A percentile compares a stretch with the other conserved stretches of the same genome.
phyloP scores from a whole-genome alignment of 768 basidiomycete genomes.

The Rickenella mellea region DNA sequence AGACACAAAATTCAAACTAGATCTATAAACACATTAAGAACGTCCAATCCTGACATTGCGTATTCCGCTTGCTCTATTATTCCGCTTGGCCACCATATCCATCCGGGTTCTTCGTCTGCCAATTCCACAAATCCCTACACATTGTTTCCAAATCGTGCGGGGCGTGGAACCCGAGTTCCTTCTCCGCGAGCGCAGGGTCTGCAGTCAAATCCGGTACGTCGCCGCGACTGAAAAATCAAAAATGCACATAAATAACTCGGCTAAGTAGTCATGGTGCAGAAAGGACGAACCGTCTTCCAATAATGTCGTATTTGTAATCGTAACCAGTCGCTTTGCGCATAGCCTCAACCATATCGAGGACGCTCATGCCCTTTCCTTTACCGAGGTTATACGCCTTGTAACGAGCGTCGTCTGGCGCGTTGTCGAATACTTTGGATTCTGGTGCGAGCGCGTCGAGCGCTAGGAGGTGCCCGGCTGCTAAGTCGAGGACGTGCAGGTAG shows the following conservation, averaged over 20 bases:
- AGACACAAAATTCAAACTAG: too few relatives aligned
- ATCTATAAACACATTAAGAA: too few relatives aligned
- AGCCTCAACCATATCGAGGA: conserved; percentile 88
- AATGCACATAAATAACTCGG: neutral
- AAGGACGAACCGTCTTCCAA: conserved; percentile 71
- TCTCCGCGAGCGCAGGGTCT: conserved; percentile 82
- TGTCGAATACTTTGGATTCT: conserved; percentile 51
- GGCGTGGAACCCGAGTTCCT: conserved; percentile 89
- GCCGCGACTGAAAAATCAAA: conserved; percentile 47
- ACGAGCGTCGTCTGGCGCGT: conserved; percentile 41
- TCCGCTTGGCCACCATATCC: conserved; percentile 49
- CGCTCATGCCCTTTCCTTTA: conserved; percentile 84
- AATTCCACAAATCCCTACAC: conserved; percentile 98
- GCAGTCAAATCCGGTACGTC: conserved; percentile 97
- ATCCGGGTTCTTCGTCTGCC: conserved; percentile 87
- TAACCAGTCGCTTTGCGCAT: conserved; percentile 89
- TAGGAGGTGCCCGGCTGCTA: conserved; percentile 88
- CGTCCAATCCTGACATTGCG: too few relatives aligned
- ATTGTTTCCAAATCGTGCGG: conserved; percentile 75
- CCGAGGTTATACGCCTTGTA: conserved; percentile 98
- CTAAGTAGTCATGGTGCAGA: neutral
- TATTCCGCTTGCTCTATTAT: too few relatives aligned
- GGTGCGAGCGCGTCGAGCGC: conserved; percentile 76
- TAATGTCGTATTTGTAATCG: conserved; percentile 81
- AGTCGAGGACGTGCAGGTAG: conserved; percentile 87